These are phyloP conservation scores for Rhododendron williamsianum DNA, from an alignment of 148 eudicot species.

Conservation along the genomic window DNA sequence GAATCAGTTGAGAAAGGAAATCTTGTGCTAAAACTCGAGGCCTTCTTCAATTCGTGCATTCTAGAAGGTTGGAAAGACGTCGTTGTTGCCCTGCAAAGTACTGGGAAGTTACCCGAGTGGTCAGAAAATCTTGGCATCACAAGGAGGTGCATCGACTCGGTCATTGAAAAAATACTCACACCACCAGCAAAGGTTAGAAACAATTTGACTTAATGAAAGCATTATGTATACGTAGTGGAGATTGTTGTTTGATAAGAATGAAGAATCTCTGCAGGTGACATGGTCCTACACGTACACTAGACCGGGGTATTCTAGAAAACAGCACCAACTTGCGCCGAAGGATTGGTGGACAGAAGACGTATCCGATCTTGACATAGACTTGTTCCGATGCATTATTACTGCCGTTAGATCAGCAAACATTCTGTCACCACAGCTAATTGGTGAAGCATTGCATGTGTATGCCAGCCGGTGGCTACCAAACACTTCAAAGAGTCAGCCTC, in stretches of 20 bases:
- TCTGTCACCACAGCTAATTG: conserved; percentile 49
- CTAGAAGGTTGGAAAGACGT: conserved; percentile 64
- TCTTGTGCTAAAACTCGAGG: conserved; percentile 37
- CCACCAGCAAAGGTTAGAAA: conserved; percentile 36
- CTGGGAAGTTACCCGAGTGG: conserved; percentile 35
- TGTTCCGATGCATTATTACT: conserved; percentile 38
- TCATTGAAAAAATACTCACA: conserved; percentile 47
- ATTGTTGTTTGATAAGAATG: neutral
- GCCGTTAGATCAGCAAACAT: conserved; percentile 34
- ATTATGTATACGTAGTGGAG: neutral
- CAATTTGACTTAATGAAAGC: neutral
- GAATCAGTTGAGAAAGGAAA: conserved; percentile 50
- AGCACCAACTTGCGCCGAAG: conserved; percentile 38
- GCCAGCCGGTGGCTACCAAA: conserved; percentile 44
- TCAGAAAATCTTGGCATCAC: conserved; percentile 51
- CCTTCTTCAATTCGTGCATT: conserved; percentile 47
- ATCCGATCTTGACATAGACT: conserved; percentile 42
- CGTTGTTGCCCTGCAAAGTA: conserved; percentile 33
- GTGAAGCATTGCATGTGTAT: conserved; percentile 66
- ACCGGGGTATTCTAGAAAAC: conserved; percentile 38
- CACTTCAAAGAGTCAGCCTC: conserved; percentile 15
- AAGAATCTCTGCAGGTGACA: conserved; percentile 32
- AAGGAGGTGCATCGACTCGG: conserved; percentile 51
- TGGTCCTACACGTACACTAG: conserved; percentile 69
- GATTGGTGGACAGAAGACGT: conserved; percentile 82